A percentile compares a stretch with the other conserved stretches of the same genome.
Conservation (phyloP, 2,329 filamentous ascomycete species). For the Myriosclerotinia duriaeana region DNA sequence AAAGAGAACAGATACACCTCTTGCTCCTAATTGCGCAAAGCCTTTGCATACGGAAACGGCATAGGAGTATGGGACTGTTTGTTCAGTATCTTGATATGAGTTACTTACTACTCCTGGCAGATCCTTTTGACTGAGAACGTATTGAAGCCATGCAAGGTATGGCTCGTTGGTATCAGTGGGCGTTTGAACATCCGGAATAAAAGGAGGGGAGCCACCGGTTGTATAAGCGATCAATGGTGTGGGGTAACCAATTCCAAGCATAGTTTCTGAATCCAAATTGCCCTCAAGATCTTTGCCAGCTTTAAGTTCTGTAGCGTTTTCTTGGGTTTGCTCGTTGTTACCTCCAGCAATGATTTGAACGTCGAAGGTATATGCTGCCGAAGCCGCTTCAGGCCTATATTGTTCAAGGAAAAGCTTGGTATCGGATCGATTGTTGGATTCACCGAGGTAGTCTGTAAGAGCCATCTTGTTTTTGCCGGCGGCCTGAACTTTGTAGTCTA, state of each 20-base stretch:
- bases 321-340: slow-evolving; percentile 26
- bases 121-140: slow-evolving; percentile 47
- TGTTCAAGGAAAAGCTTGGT: slow-evolving; percentile 31
- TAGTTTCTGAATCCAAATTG: slow-evolving; percentile 57
- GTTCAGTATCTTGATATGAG: slow-evolving; percentile 59
- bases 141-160: slow-evolving; percentile 55
- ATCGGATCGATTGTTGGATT: slow-evolving; percentile 35
- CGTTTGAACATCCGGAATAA: slow-evolving; percentile 46
- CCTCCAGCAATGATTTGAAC: slow-evolving; percentile 24
- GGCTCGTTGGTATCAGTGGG: slow-evolving; percentile 49
- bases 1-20: slow-evolving; percentile 53
- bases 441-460: slow-evolving; percentile 33
- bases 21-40: slow-evolving; percentile 53
- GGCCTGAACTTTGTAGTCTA: slow-evolving; percentile 30
- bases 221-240: slow-evolving; percentile 54
- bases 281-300: slow-evolving; percentile 45
- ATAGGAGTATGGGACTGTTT: slow-evolving; percentile 53
- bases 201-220: slow-evolving; percentile 56
- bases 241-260: slow-evolving; percentile 53
- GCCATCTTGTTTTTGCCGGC: slow-evolving; percentile 31
- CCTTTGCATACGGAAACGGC: slow-evolving; percentile 53
- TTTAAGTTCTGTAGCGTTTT: slow-evolving; percentile 25
- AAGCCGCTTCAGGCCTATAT: slow-evolving; percentile 30
- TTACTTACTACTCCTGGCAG: slow-evolving; percentile 57
- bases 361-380: slow-evolving; percentile 23